Conservation (phyloP, 345 rosid genomes). For the Litchi chinensis region DNA sequence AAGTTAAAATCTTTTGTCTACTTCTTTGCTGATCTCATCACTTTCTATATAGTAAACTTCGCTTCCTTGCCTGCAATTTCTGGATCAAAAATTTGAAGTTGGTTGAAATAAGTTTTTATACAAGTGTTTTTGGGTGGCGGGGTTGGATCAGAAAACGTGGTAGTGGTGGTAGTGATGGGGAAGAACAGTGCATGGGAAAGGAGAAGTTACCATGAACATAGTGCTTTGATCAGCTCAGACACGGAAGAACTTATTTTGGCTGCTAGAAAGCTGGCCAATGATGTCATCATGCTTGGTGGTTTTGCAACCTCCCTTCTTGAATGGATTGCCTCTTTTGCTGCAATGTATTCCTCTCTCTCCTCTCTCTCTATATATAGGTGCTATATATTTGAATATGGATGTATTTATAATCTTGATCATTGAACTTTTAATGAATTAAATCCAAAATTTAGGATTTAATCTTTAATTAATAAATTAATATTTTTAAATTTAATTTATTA, state of each 20-base stretch:
- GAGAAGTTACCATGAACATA: slow-evolving; percentile 26
- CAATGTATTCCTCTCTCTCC: slow-evolving; percentile 48
- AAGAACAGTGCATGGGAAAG: slow-evolving; percentile 26
- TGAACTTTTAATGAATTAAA: no score
- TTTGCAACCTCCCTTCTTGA: slow-evolving; percentile 73
- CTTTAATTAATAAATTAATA: no score
- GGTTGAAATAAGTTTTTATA: neutral
- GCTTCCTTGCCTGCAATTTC: neutral
- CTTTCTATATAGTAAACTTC: neutral
- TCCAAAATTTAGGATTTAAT: no score
- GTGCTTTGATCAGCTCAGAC: slow-evolving; percentile 35
- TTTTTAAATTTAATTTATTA: no score
- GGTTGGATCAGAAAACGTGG: neutral
- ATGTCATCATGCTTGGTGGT: slow-evolving; percentile 53
- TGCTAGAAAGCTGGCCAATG: slow-evolving; percentile 42
- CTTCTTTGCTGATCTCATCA: neutral
- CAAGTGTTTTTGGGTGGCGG: neutral
- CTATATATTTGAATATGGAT: no score
- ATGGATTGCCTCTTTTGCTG: slow-evolving; percentile 86
- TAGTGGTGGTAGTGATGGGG: slow-evolving; percentile 17
- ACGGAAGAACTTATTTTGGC: slow-evolving; percentile 38
- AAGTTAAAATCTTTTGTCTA: neutral
- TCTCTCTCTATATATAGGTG: neutral
- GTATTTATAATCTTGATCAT: no score
- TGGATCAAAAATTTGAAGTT: neutral